Conservation (phyloP, 2,329 filamentous ascomycete genomes). For the Fusarium verrucosum region DNA sequence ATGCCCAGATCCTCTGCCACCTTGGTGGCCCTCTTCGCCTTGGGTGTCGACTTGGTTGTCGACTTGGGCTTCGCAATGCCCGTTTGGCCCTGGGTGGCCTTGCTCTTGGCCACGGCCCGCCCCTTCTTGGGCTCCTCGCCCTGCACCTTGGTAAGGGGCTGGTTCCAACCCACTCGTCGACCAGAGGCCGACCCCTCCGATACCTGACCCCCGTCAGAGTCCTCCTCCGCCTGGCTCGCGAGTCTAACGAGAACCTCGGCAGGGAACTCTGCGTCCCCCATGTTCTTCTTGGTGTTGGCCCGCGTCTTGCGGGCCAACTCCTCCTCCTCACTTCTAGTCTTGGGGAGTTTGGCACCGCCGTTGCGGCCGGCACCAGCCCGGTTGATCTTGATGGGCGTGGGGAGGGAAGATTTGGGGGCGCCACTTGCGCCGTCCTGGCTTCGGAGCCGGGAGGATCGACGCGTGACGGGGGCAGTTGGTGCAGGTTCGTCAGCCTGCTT, state of each 20-base stretch:
- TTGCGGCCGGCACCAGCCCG: slow-evolving; percentile 42
- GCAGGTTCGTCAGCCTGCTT: slow-evolving; percentile 29
- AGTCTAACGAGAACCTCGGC: slow-evolving; percentile 48
- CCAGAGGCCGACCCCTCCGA: slow-evolving; percentile 20
- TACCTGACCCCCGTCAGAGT: slow-evolving; percentile 21
- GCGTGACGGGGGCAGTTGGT: slow-evolving; percentile 23
- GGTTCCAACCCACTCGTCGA: slow-evolving; percentile 48
- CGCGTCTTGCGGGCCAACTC: slow-evolving; percentile 49
- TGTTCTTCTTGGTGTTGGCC: slow-evolving; percentile 50
- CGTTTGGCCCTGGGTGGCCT: slow-evolving; percentile 38
- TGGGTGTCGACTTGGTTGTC: slow-evolving; percentile 29
- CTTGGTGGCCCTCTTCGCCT: slow-evolving; percentile 43
- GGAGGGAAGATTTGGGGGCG: slow-evolving; percentile 47
- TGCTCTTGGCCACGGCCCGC: slow-evolving; percentile 26
- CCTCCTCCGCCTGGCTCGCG: slow-evolving; percentile 36
- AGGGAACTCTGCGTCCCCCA: slow-evolving; percentile 49
- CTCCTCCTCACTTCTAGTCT: slow-evolving; percentile 45
- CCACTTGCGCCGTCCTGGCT: slow-evolving; percentile 24
- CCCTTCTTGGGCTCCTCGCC: slow-evolving; percentile 41
- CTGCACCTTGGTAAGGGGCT: slow-evolving; percentile 46
- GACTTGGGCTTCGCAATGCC: slow-evolving; percentile 47
- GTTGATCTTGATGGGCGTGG: slow-evolving; percentile 48
- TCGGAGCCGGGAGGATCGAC: slow-evolving; percentile 50
- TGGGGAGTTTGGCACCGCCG: slow-evolving; percentile 33
- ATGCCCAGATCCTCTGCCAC: slow-evolving; percentile 48